Base-by-base conservation (phyloP, 306 rosid species). In the Abrus pulchellus region DNA sequence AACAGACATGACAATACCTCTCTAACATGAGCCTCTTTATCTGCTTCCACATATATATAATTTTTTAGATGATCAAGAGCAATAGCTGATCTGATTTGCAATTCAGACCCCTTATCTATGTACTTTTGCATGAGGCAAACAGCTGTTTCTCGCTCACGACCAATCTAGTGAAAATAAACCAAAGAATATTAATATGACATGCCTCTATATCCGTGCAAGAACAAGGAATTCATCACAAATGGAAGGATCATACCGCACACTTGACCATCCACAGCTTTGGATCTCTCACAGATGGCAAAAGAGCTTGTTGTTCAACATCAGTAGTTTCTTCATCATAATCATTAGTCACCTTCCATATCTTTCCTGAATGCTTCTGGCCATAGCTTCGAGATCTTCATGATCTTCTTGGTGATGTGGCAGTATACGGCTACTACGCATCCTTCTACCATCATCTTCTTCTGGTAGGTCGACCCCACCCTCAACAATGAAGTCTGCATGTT, bases 201-300 rank as follows among this genome's bases (percentile, higher is more conserved):
- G 73, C 48, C 43, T 41, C 14, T 5, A 43, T 63, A 68, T 55
- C 55, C 5, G 33, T 40, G 56, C 47, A 28, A 43, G 47, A 49
- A 36, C 29, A 28, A 73, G 27, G 41, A 63, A 61, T 59, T 52
- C 34, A 67, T 62, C 29, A 43, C 29, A 53, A 12, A 64, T 2
- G 43, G 61, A 59, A 75, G 80, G 62, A 83, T 54, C 97, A 76
- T 96, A 93, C 99, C 88, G 92, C 92, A 80, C 99, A 96, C 83
- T 93, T 96, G 78, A 96, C 94, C 99, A 96, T 93, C 99, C 99
- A 96, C 86, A 96, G 82, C 86, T 93, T 93, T 63, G 99, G 98
- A 84, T 96, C 99, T 84, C 98, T 90, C 60, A 96, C 97, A 77
- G 99, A 96, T 45, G 99, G 99, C 82, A 93, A 85, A 53, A 93